These are phyloP conservation scores for Phytophthora pini DNA, from an alignment of 352 stramenopile genomes.

Conservation along the genomic window DNA sequence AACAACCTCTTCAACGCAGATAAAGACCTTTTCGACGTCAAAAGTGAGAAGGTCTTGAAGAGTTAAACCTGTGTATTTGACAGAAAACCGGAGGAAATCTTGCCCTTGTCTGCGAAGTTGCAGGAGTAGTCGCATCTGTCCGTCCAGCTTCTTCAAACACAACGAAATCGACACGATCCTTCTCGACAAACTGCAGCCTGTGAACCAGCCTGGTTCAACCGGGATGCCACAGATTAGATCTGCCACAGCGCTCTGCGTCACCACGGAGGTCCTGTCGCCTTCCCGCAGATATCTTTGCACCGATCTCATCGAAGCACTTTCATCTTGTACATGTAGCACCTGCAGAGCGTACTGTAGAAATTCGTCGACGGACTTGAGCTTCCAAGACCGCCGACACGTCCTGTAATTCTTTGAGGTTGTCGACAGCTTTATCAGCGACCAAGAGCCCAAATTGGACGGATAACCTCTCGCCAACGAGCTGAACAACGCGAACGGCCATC, in stretches of 20 bases:
- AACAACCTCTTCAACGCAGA: no score
- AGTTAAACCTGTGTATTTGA: no score
- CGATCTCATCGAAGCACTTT: no score
- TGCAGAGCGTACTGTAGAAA: constrained; percentile 10
- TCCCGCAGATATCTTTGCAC: no score
- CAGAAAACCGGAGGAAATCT: no score
- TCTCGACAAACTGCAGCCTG: not conserved
- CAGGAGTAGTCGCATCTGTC: not conserved
- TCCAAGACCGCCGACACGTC: not conserved
- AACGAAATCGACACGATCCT: not conserved
- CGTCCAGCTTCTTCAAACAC: constrained; percentile 1
- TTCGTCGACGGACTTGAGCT: constrained; percentile 10
- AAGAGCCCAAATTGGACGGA: not conserved
- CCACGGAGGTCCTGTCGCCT: no score
- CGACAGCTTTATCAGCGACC: no score
- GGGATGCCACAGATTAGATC: no score
- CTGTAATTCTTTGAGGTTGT: constrained; percentile 7
- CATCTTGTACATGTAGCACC: not conserved
- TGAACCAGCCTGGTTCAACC: not conserved
- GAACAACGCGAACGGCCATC: not conserved
- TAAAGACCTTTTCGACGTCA: no score
- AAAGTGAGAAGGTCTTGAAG: no score
- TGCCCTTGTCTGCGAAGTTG: no score
- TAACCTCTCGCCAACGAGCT: not conserved
- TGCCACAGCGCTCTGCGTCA: no score